phyloP scores from a whole-genome alignment of 345 rosid species.

The Odontarrhena argentea region DNA sequence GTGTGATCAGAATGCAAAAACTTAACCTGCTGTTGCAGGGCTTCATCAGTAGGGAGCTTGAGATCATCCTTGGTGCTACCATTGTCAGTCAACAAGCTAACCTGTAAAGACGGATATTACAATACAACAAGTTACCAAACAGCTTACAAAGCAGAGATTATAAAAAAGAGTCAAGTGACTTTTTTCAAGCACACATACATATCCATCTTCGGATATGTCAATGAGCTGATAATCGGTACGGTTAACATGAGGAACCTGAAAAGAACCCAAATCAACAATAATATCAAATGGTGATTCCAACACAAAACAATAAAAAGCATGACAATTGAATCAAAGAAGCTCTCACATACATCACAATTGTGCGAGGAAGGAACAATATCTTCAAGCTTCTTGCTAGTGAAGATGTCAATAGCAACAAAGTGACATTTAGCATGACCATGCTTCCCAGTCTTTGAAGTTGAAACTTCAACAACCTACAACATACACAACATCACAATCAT shows the following conservation, averaged over 20 bases:
- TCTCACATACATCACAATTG: conserved; percentile 63
- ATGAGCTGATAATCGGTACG: conserved; percentile 72
- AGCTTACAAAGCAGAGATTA: neutral
- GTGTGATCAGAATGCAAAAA: neutral
- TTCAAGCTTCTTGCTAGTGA: conserved; percentile 74
- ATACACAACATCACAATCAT: neutral
- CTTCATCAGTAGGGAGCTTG: conserved; percentile 70
- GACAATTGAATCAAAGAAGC: neutral
- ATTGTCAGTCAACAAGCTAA: conserved; percentile 67
- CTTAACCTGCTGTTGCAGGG: conserved; percentile 58
- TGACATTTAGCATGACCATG: conserved; percentile 89
- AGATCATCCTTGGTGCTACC: conserved; percentile 74
- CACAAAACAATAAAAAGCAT: neutral
- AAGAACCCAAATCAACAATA: neutral
- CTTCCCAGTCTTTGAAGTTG: conserved; percentile 80
- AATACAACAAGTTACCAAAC: neutral
- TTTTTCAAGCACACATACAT: conserved; percentile 43
- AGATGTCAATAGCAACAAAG: conserved; percentile 78
- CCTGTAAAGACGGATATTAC: conserved; percentile 38
- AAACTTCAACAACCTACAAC: conserved; percentile 74
- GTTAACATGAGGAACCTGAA: conserved; percentile 66
- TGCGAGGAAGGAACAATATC: conserved; percentile 85
- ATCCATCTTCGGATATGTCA: conserved; percentile 74
- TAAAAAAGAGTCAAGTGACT: neutral
- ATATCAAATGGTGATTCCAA: neutral